These are phyloP conservation scores for Selenicereus undatus DNA, from an alignment of 148 eudicot genomes.

Conservation along the genomic window DNA sequence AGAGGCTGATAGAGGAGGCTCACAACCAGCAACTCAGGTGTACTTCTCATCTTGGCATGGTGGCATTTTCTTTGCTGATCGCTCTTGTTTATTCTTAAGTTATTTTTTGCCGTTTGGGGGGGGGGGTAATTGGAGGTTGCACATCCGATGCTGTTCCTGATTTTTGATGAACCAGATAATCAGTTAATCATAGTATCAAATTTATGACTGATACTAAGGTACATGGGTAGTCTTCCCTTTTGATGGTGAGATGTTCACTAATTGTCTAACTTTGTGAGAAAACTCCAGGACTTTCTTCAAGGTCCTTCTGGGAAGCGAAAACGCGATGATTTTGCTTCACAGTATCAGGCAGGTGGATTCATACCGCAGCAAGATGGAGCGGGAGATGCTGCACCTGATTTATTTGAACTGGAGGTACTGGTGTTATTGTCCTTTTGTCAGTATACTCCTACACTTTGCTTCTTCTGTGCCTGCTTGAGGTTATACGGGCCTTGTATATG, in stretches of 20 bases:
- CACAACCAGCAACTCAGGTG: slow-evolving; percentile 79
- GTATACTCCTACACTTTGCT: not conserved
- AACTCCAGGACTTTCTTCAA: slow-evolving; percentile 66
- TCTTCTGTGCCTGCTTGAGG: not conserved
- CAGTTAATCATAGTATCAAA: not conserved
- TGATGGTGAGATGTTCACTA: slow-evolving; percentile 2
- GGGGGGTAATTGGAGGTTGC: not conserved
- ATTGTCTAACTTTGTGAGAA: slow-evolving; percentile 19
- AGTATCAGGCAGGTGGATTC: slow-evolving; percentile 54
- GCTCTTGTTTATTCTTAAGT: not conserved
- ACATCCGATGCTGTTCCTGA: not conserved
- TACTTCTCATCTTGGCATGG: not conserved
- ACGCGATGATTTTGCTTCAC: slow-evolving; percentile 70
- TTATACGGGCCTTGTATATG: not conserved
- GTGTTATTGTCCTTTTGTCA: not conserved
- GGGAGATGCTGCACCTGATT: slow-evolving; percentile 43
- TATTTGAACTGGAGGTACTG: slow-evolving; percentile 52
- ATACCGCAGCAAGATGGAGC: slow-evolving; percentile 94
- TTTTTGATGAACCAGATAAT: not conserved
- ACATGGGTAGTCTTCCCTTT: not conserved
- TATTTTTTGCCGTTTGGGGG: not conserved
- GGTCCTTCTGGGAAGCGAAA: slow-evolving; percentile 72
- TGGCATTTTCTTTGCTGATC: not conserved
- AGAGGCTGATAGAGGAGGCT: slow-evolving; percentile 56
- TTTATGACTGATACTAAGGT: not conserved